Evolutionary conservation across 768 basidiomycete species (phyloP).

Genomic region (Leccinum arenicola): DNA sequence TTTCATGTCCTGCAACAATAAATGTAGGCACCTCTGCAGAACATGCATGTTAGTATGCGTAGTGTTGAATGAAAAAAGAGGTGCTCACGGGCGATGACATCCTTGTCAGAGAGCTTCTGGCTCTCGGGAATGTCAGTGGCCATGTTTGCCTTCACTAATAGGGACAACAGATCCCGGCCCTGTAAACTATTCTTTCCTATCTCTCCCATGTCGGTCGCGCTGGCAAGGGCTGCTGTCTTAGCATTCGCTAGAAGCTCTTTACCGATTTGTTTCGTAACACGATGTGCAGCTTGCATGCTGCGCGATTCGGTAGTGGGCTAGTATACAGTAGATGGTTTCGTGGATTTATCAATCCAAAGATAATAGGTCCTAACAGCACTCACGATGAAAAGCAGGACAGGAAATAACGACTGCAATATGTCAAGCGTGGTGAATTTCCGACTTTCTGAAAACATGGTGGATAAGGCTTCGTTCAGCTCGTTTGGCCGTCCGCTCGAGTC

Average conservation of each 20-base stretch:
- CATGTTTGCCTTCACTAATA: conserved; percentile 49
- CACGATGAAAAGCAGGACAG: conserved; percentile 39
- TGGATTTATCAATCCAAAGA: neutral
- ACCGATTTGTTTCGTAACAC: conserved; percentile 38
- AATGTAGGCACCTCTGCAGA: conserved; percentile 58
- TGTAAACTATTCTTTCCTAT: conserved; percentile 33
- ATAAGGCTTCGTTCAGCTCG: conserved; percentile 34
- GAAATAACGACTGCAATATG: conserved; percentile 36
- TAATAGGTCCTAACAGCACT: conserved; percentile 11
- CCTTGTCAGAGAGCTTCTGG: conserved; percentile 58
- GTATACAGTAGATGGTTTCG: neutral
- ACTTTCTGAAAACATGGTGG: conserved; percentile 26
- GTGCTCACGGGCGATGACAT: conserved; percentile 53
- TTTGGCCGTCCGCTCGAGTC: conserved; percentile 22
- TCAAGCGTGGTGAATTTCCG: conserved; percentile 20
- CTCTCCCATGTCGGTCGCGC: conserved; percentile 21
- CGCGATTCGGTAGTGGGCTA: neutral
- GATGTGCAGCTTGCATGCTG: neutral
- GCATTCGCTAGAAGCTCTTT: conserved; percentile 42
- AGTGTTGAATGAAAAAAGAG: neutral
- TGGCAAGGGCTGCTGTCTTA: conserved; percentile 37
- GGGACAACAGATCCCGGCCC: conserved; percentile 50
- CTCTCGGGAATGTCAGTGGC: conserved; percentile 52
- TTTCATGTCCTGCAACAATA: conserved; percentile 59
- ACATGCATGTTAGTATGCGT: neutral